Conservation (phyloP, 495 filamentous ascomycete genomes). For the Trichoderma virens region DNA sequence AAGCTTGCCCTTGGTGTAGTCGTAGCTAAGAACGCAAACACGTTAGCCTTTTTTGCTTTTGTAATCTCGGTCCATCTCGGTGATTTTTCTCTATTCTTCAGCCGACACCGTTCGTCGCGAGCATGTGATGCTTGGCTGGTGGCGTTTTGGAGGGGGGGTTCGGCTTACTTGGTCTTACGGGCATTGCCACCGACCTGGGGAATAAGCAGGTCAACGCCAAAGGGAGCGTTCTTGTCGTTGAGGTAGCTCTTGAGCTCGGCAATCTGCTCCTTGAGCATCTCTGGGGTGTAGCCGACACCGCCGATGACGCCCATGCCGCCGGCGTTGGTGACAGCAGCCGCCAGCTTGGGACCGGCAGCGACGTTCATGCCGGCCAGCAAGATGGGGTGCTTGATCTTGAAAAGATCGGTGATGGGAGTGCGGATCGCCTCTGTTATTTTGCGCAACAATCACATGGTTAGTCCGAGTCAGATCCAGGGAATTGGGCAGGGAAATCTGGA, state of each 20-base stretch:
- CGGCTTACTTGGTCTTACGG: conserved; percentile 81
- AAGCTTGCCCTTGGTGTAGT: conserved; percentile 99
- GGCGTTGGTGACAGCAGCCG: conserved; percentile 94
- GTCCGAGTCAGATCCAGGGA: conserved; percentile 1
- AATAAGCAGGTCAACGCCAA: conserved; percentile 90
- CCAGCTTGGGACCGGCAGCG: conserved; percentile 92
- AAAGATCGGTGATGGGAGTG: conserved; percentile 85
- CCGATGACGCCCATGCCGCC: conserved; percentile 95
- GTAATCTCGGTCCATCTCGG: conserved; percentile 11
- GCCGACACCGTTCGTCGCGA: neutral
- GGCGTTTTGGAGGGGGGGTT: neutral
- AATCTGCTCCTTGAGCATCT: conserved; percentile 93
- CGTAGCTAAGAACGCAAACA: conserved; percentile 59
- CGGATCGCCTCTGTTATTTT: conserved; percentile 65
- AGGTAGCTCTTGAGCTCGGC: conserved; percentile 86
- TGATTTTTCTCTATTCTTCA: neutral
- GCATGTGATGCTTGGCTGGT: conserved; percentile 2
- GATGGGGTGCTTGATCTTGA: conserved; percentile 95
- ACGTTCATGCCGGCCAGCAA: conserved; percentile 99
- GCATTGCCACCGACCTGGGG: conserved; percentile 92
- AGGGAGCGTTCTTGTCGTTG: conserved; percentile 93
- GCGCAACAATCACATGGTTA: conserved; percentile 20
- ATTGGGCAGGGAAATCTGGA: neutral
- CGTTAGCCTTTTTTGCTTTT: neutral
- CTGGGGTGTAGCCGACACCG: conserved; percentile 92